Evolutionary conservation across 2,329 filamentous ascomycete species (phyloP).

Genomic region (Ceratocystis huliohia): DNA sequence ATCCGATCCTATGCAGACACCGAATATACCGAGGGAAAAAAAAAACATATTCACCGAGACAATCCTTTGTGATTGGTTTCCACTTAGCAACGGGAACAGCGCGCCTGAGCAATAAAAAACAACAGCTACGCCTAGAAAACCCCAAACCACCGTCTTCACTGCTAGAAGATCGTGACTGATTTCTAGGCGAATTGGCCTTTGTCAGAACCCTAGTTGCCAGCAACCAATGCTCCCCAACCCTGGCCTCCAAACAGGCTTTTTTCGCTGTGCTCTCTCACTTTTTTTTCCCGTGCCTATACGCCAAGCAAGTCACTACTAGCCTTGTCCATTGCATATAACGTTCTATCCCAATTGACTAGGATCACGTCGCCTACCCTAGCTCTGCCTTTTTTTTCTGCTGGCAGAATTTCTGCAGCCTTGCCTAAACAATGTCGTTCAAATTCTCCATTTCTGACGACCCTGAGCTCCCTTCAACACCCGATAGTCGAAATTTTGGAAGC

Average conservation of each 20-base stretch:
- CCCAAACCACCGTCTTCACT: not conserved
- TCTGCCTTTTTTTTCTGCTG: not conserved
- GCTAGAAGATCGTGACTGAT: not conserved
- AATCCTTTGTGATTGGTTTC: not conserved
- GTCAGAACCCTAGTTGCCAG: not conserved
- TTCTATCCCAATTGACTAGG: not conserved
- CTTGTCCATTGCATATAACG: not conserved
- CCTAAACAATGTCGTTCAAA: conserved; percentile 30
- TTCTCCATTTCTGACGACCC: conserved; percentile 36
- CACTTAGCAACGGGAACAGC: not conserved
- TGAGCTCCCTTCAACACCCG: conserved; percentile 38
- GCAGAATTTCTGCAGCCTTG: conserved; percentile 16
- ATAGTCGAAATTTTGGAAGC: conserved; percentile 28
- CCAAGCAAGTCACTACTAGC: not conserved
- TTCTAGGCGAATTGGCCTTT: not conserved
- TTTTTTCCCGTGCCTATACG: not conserved
- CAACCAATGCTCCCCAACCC: not conserved
- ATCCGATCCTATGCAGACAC: not conserved
- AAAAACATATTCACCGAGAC: not conserved
- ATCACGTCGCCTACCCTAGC: conserved; percentile 5
- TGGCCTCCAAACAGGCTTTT: too few species aligned
- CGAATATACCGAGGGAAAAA: not conserved
- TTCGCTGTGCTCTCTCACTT: not conserved
- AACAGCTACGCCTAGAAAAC: not conserved
- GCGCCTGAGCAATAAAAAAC: not conserved